These are phyloP conservation scores for Pythium biforme DNA, from an alignment of 352 stramenopile genomes.

Conservation along the genomic window DNA sequence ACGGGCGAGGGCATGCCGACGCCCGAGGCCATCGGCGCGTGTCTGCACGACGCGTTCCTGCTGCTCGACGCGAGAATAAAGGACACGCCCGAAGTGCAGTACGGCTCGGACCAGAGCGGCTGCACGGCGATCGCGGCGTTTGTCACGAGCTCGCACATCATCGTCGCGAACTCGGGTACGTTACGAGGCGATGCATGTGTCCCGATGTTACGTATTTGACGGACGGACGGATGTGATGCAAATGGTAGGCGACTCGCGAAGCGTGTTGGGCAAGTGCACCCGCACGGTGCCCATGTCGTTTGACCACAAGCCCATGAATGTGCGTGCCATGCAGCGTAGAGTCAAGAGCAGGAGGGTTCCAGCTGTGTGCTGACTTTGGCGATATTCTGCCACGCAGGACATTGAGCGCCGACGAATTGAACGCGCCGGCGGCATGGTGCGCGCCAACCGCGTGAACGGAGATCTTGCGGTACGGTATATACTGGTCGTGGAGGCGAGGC, in stretches of 20 bases:
- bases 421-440: conserved; percentile 65
- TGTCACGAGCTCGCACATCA: conserved; percentile 65
- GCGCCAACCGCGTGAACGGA: conserved; percentile 79
- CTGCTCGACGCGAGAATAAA: conserved; percentile 61
- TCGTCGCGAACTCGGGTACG: conserved; percentile 73
- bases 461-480: conserved; percentile 61
- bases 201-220: background rate
- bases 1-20: conserved; percentile 34
- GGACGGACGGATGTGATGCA: background rate
- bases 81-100: conserved; percentile 43
- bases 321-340: conserved; percentile 24
- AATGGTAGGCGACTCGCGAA: conserved; percentile 65
- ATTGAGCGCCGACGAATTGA: conserved; percentile 67
- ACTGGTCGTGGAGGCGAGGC: background rate
- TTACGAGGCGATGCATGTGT: background rate
- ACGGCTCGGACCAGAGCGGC: conserved; percentile 64
- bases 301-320: conserved; percentile 92
- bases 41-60: conserved; percentile 66
- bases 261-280: conserved; percentile 56
- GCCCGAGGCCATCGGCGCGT: conserved; percentile 53
- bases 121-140: conserved; percentile 78
- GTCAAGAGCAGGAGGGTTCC: too few relatives aligned
- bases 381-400: conserved; percentile 31
- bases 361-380: too few relatives aligned
- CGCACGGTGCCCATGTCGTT: conserved; percentile 75